A percentile compares a stretch with the other conserved stretches of the same genome.
Conservation (phyloP, 257 asterid genomes). For the Nicotiana tomentosiformis region DNA sequence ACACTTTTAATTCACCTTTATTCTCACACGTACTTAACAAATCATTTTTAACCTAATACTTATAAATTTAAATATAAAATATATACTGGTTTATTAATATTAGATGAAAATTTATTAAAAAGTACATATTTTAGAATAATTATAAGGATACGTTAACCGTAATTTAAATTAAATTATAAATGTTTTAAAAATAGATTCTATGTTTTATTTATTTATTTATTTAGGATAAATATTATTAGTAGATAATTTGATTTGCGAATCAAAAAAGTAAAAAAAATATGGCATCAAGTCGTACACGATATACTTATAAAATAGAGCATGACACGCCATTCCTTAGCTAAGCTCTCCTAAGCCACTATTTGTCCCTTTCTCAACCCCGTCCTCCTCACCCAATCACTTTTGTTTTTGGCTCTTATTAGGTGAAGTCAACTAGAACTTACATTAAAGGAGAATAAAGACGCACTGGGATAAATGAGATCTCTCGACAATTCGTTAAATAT, state of each 20-base stretch:
- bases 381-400: not conserved
- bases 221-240: not conserved
- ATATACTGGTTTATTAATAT: too few species aligned
- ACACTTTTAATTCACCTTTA: not conserved
- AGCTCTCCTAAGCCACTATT: not conserved
- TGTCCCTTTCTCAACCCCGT: not conserved
- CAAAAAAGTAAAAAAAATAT: too few species aligned
- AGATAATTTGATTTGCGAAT: not conserved
- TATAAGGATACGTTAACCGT: not conserved
- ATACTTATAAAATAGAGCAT: not conserved
- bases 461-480: too few species aligned
- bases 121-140: not conserved
- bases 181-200: too few species aligned
- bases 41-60: too few species aligned
- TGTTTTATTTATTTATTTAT: too few species aligned
- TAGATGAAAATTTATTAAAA: not conserved
- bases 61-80: too few species aligned
- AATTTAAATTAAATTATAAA: too few species aligned
- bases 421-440: not conserved
- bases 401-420: not conserved
- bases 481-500: too few species aligned
- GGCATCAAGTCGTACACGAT: not conserved
- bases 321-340: not conserved
- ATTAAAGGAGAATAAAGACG: not conserved
- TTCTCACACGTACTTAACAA: not conserved